Evolutionary conservation across 2,329 filamentous ascomycete species (phyloP).

Genomic region (Volutella citrinella): DNA sequence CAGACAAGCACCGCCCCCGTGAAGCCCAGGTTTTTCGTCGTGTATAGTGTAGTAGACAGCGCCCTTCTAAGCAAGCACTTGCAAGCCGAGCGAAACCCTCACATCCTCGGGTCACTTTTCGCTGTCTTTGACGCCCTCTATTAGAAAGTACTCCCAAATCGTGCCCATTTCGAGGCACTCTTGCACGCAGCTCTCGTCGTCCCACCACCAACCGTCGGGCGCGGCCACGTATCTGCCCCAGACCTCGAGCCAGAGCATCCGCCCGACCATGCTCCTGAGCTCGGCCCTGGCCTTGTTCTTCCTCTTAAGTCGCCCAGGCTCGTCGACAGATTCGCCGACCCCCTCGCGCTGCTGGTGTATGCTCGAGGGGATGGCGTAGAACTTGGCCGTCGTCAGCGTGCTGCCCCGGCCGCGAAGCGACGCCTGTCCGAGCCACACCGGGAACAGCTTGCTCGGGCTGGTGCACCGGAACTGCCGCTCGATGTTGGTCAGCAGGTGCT

Average conservation of each 20-base stretch:
- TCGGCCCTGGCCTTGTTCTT: conserved; percentile 39
- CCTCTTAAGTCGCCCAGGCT: conserved; percentile 16
- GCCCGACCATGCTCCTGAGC: conserved; percentile 50
- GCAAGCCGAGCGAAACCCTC: too few relatives aligned
- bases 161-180: conserved; percentile 55
- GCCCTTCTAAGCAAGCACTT: too few relatives aligned
- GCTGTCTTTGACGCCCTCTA: conserved; percentile 51
- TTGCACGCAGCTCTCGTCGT: conserved; percentile 50
- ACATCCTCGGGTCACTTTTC: too few relatives aligned
- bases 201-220: conserved; percentile 64
- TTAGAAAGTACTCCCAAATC: conserved; percentile 56
- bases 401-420: conserved; percentile 48
- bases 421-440: conserved; percentile 56
- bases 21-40: too few relatives aligned
- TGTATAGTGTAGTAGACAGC: too few relatives aligned
- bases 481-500: conserved; percentile 57
- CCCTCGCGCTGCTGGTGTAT: conserved; percentile 16
- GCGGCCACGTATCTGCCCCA: conserved; percentile 54
- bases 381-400: conserved; percentile 45
- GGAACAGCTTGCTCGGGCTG: conserved; percentile 56
- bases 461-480: conserved; percentile 57
- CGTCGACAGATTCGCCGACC: conserved; percentile 17
- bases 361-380: conserved; percentile 42
- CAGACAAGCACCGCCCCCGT: too few relatives aligned
- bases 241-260: conserved; percentile 59